phyloP scores from a whole-genome alignment of 768 basidiomycete genomes.

The Agrocybe pediades region DNA sequence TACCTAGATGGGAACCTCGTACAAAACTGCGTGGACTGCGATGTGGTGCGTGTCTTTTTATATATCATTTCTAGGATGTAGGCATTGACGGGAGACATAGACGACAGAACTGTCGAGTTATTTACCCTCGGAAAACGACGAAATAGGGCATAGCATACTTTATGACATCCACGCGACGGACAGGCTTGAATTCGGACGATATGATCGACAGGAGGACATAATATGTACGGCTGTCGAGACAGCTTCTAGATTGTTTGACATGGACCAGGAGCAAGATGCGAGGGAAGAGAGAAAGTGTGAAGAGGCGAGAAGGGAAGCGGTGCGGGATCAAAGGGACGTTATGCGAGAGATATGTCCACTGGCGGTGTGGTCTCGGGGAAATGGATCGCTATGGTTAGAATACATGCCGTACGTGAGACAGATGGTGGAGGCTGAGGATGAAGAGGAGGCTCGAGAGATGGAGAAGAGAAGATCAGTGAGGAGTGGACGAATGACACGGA shows the following conservation, averaged over 20 bases:
- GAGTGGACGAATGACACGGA: slow-evolving; percentile 54
- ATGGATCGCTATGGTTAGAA: slow-evolving; percentile 57
- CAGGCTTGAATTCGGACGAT: slow-evolving; percentile 30
- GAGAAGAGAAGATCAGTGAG: slow-evolving; percentile 24
- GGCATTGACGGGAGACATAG: slow-evolving; percentile 15
- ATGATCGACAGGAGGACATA: slow-evolving; percentile 51
- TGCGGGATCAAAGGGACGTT: slow-evolving; percentile 25
- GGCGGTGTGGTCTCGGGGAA: slow-evolving; percentile 42
- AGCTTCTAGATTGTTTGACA: slow-evolving; percentile 43
- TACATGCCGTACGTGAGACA: slow-evolving; percentile 68
- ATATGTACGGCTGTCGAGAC: slow-evolving; percentile 44
- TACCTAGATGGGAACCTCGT: slow-evolving; percentile 22
- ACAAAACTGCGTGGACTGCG: slow-evolving; percentile 5
- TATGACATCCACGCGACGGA: slow-evolving; percentile 30
- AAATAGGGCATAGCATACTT: slow-evolving; percentile 51
- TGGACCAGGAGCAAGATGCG: slow-evolving; percentile 12
- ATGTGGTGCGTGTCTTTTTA: slow-evolving; percentile 18
- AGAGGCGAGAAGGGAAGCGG: slow-evolving; percentile 11
- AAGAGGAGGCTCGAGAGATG: slow-evolving; percentile 32
- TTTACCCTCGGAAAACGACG: slow-evolving; percentile 51
- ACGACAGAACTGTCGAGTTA: slow-evolving; percentile 32
- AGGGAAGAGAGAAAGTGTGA: slow-evolving; percentile 3
- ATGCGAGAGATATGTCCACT: slow-evolving; percentile 50
- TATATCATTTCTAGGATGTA: neutral
- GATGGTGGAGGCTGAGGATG: slow-evolving; percentile 71